Base-by-base conservation (phyloP, 1,284 basidiomycete species). In the Tilletiopsis washingtonensis region DNA sequence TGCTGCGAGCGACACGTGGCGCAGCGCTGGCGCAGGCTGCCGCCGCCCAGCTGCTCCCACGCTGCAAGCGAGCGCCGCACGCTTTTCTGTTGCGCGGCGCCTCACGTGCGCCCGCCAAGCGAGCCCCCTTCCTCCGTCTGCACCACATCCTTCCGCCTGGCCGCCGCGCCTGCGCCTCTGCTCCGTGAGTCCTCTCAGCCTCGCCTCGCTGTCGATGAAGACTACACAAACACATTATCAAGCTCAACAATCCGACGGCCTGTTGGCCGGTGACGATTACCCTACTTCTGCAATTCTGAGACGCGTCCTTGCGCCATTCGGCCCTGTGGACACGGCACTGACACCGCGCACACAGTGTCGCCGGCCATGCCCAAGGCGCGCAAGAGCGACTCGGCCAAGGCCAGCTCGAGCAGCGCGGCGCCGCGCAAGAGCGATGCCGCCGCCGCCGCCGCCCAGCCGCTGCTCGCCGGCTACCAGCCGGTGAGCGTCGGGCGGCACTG, bases 401-500 rank as follows among this genome's bases (percentile, higher is more conserved):
- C 32, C 32, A 34, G 32, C 17, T 11, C 32, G 17, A 12, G 12
- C 12, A 11, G 3, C 17, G 17, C 32, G 17, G 32, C 17, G 32
- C 17, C 32, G 12, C 12, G 17, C 12, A 34, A 34, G 32, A 34
- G 17, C 32, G 17, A 34, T 11, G 32, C 12, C 32, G 32, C 32
- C 3, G 32, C 32, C 17, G 32, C 12, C 32, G 12, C 17, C 32
- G 32, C 32, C 17, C 12, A 40, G 19, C 44, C 19, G 29, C 17
- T n/a, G 14, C n/a, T 47, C 38, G 26, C 34, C 21, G 46, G 38
- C 1, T 47, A 43, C n/a, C 39, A 21, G 17, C 17, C 25, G 5
- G 6, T 47, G 25, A 15, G 39, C 19, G 25, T 38, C n/a, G 46
- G 41, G 40, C 19, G 7, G 11, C 61, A 63, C 41, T 51, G 47